These are phyloP conservation scores for Ophiocordyceps camponoti-leonardi DNA, from an alignment of 2,329 filamentous ascomycete genomes.

Conservation along the genomic window DNA sequence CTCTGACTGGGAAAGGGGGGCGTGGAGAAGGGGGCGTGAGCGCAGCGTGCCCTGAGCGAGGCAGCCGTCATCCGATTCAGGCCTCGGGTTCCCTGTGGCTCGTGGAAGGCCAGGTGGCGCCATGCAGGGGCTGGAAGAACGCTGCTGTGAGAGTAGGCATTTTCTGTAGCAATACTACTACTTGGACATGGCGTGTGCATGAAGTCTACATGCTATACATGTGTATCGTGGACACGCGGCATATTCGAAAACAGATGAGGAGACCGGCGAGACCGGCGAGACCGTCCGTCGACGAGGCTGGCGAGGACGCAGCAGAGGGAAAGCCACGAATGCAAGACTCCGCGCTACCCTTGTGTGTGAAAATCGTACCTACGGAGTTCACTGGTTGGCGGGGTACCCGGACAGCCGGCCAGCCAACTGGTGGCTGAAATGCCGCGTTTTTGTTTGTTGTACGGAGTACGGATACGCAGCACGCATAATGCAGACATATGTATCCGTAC, in stretches of 20 bases:
- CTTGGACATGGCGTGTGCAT: neutral
- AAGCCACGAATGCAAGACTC: too few relatives aligned
- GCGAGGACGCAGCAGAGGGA: too few relatives aligned
- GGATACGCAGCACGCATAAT: too few relatives aligned
- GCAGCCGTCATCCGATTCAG: conserved; percentile 1
- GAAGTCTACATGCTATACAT: neutral
- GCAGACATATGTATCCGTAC: too few relatives aligned
- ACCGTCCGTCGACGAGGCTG: too few relatives aligned
- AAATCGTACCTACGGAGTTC: neutral
- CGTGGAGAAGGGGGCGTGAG: neutral
- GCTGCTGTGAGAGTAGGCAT: neutral
- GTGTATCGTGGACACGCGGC: too few relatives aligned
- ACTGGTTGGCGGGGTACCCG: neutral
- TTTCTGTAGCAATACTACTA: neutral
- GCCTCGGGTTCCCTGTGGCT: neutral
- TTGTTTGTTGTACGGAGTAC: neutral
- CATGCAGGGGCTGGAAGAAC: neutral
- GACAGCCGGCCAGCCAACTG: neutral
- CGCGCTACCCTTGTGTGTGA: too few relatives aligned
- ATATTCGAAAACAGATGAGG: too few relatives aligned
- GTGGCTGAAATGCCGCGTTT: neutral
- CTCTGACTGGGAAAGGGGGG: neutral
- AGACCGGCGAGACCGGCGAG: too few relatives aligned
- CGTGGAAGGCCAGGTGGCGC: neutral
- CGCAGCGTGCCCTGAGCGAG: neutral